Evolutionary conservation across 805 yeast genomes (phyloP), one percentile per base, ranked within the genome.

Genomic region (Teunomyces tritomae): DNA sequence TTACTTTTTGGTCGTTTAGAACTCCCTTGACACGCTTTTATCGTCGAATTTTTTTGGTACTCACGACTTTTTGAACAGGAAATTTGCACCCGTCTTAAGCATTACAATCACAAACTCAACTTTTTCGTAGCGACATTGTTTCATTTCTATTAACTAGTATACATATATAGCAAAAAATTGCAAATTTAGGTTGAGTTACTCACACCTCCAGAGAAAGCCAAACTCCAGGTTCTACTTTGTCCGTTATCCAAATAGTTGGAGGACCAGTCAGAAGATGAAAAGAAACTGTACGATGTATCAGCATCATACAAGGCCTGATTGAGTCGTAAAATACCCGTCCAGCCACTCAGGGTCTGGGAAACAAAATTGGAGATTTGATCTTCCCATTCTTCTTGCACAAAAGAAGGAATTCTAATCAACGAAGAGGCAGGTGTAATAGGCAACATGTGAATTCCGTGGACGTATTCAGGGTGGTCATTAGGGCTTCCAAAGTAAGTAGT

Each of bases 211-310:
- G 82, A 67, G 60, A 73, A 82, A 0, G 85, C 83, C 51, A 81
- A 66, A 43, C 79, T 64, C 87, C 87, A 83, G 4, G 85, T 79
- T 51, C 78, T 65, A 56, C 84, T 79, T 75, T 78, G 81, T 26
- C 87, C 88, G 50, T 78, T 74, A 54, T 83, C 87, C 52, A 82
- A 66, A 64, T 75, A 77, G 10, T 58, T 56, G 40, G 65, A 63
- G 44, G 54, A 24, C 49, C 70, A 73, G 35, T 48, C 43, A 3
- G 56, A 44, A 11, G 56, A 55, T 17, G 74, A 56, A 57, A 78
- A 79, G 56, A 76, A 78, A 0, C 54, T 55, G 60, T 75, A 77
- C 0, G 81, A 63, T 1, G 58, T 43, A 20, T 47, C 44, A 0
- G 82, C 74, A 51, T 78, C 78, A 48, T 57, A 62, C 40, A 77